A percentile compares a stretch with the other conserved stretches of the same genome.
phyloP scores from a whole-genome alignment of 2,329 filamentous ascomycete species.

The Paramyrothecium sp. region DNA sequence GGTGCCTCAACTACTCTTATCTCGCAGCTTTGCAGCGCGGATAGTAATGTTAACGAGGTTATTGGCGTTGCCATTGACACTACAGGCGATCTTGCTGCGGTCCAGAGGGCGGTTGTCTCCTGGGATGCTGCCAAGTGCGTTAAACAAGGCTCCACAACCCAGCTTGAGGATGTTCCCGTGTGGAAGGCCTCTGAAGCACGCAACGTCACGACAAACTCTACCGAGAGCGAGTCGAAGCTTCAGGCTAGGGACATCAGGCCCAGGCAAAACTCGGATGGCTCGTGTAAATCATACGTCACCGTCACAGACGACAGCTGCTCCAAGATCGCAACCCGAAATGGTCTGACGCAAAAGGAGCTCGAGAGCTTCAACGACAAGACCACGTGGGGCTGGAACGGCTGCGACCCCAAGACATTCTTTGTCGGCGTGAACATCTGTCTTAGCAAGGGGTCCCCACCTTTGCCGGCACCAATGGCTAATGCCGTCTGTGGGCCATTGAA shows the following conservation, averaged over 20 bases:
- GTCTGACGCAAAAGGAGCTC: not conserved
- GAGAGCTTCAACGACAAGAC: not conserved
- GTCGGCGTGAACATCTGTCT: conserved; percentile 15
- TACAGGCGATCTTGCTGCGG: not conserved
- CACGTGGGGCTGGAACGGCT: conserved; percentile 26
- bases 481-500: conserved; percentile 42
- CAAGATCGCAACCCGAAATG: not conserved
- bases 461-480: conserved; percentile 23
- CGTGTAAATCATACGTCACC: not conserved
- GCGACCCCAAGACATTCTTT: conserved; percentile 6
- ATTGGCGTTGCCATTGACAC: not conserved
- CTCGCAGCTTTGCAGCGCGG: not conserved
- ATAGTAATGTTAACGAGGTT: not conserved
- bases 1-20: not conserved
- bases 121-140: not conserved
- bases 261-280: not conserved
- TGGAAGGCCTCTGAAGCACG: not conserved
- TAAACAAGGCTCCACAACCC: not conserved
- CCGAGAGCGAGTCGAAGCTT: not conserved
- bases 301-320: not conserved
- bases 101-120: not conserved
- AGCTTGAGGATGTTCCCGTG: not conserved
- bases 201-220: not conserved
- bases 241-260: not conserved
- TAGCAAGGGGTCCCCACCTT: conserved; percentile 17